Percentiles rank a stretch among this genome's conserved stretches.
Conservation (phyloP, 441 rosid species). For the Gossypium aridum region DNA sequence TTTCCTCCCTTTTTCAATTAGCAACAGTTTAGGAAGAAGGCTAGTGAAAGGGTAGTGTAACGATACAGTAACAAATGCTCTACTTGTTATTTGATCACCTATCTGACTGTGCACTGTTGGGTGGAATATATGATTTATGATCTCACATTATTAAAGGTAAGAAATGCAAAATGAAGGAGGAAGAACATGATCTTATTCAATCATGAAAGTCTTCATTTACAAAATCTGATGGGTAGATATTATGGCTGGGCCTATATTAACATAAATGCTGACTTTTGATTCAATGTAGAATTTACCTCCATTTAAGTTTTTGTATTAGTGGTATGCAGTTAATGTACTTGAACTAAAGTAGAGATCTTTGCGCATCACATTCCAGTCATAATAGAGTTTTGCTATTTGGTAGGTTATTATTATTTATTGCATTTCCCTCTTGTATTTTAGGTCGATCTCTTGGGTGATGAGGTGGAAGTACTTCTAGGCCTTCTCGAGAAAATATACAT, state of each 20-base stretch:
- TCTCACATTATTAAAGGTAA: background rate
- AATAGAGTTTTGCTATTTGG: background rate
- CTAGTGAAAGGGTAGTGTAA: background rate
- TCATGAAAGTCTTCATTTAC: background rate
- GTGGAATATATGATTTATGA: background rate
- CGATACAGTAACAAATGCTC: background rate
- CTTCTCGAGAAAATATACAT: constrained; percentile 93
- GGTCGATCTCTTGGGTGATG: constrained; percentile 95
- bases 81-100: background rate
- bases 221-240: background rate
- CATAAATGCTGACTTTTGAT: background rate
- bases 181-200: background rate
- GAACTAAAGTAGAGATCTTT: background rate
- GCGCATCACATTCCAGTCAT: background rate
- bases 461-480: constrained; percentile 67
- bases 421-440: constrained; percentile 25
- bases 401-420: background rate
- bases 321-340: background rate
- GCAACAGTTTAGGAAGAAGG: background rate
- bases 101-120: background rate
- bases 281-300: background rate
- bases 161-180: background rate
- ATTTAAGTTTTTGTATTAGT: background rate
- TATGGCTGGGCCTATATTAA: background rate
- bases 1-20: background rate